Conservation (phyloP, 495 filamentous ascomycete species). For the Bombardia bombarda region DNA sequence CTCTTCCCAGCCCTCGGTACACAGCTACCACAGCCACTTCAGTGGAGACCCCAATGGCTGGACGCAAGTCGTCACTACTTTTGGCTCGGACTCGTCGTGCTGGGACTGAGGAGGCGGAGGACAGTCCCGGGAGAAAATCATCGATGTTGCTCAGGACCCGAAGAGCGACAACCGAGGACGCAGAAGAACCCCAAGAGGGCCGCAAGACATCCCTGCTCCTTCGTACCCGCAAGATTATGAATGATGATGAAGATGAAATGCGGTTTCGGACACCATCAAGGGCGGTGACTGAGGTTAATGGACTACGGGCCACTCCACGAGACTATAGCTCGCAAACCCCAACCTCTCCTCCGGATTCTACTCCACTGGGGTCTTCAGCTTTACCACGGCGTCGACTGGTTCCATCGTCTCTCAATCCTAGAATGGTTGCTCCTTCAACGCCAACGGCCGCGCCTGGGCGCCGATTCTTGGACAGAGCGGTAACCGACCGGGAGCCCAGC, state of each 20-base stretch:
- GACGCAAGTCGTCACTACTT: constrained; percentile 40
- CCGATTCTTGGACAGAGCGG: constrained; percentile 44
- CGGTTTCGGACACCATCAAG: constrained; percentile 47
- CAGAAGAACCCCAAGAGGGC: constrained; percentile 31
- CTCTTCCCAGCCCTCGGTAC: constrained; percentile 32
- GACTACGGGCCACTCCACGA: constrained; percentile 20
- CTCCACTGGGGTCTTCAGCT: constrained; percentile 25
- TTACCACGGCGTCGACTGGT: constrained; percentile 35
- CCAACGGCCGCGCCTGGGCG: constrained; percentile 21
- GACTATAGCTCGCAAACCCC: constrained; percentile 22
- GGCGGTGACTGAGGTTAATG: constrained; percentile 49
- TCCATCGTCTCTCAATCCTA: constrained; percentile 27
- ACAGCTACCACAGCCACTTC: constrained; percentile 22
- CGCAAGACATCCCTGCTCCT: constrained; percentile 33
- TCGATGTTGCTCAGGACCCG: constrained; percentile 36
- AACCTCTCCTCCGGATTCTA: constrained; percentile 21
- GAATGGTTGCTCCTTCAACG: constrained; percentile 21
- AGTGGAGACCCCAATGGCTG: constrained; percentile 19
- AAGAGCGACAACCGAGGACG: constrained; percentile 40
- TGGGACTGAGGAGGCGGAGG: constrained; percentile 39
- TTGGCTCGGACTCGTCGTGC: constrained; percentile 32
- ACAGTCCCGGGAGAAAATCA: constrained; percentile 32
- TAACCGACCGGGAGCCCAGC: constrained; percentile 26
- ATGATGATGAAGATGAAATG: constrained; percentile 38
- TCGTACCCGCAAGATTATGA: constrained; percentile 30